Evolutionary conservation across 768 basidiomycete genomes (phyloP).

Genomic region (Coprinopsis sp.): DNA sequence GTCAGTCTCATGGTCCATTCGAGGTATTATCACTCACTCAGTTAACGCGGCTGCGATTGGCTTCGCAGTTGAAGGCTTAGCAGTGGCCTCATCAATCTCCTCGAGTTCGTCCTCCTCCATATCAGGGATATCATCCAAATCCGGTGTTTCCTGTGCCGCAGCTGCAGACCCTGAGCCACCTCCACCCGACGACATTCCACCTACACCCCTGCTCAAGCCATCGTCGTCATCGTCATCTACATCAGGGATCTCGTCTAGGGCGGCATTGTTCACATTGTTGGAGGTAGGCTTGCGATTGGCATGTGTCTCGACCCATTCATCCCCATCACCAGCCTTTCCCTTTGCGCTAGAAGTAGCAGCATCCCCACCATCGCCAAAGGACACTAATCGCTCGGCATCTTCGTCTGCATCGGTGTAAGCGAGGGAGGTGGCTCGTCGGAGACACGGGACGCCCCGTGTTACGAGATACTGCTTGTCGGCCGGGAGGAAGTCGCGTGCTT

Average conservation of each 20-base stretch:
- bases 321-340: conserved; percentile 37
- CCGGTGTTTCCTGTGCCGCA: conserved; percentile 70
- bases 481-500: conserved; percentile 90
- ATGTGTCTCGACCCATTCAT: conserved; percentile 99
- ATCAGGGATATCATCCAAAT: conserved; percentile 97
- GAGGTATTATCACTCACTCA: background rate
- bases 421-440: conserved; percentile 86
- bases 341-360: conserved; percentile 18
- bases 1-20: background rate
- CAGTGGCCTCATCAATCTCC: conserved; percentile 83
- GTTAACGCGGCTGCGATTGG: conserved; percentile 5
- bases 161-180: conserved; percentile 14
- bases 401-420: conserved; percentile 96
- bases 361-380: conserved; percentile 53
- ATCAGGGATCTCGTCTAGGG: conserved; percentile 86
- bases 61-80: conserved; percentile 35
- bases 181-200: conserved; percentile 40
- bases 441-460: conserved; percentile 93
- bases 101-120: conserved; percentile 96
- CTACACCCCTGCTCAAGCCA: conserved; percentile 40
- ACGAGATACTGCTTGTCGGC: conserved; percentile 94
- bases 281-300: conserved; percentile 65
- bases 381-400: conserved; percentile 89
- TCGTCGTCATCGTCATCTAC: conserved; percentile 54
- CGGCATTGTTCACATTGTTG: conserved; percentile 44